These are phyloP conservation scores for Halteria grandinella DNA, from an alignment of 73 alveolate species.

Conservation along the genomic window DNA sequence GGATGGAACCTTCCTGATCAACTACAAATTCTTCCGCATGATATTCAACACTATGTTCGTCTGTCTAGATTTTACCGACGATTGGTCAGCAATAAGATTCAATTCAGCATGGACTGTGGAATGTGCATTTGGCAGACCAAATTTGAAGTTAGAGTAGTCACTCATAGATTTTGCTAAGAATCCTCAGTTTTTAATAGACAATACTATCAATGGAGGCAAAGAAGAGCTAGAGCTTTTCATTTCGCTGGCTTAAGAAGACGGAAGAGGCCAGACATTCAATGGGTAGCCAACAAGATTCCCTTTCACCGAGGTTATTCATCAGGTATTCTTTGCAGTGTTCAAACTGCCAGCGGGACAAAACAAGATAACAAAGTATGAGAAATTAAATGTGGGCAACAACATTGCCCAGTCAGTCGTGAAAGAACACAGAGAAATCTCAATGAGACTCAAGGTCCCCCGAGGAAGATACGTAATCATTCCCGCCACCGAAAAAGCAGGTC, in stretches of 20 bases:
- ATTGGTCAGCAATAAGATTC: slow-evolving; percentile 87
- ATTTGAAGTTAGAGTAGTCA: slow-evolving; percentile 64
- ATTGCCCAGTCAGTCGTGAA: slow-evolving; percentile 46
- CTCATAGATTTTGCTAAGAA: slow-evolving; percentile 75
- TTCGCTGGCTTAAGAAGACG: slow-evolving; percentile 89
- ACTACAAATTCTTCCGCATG: slow-evolving; percentile 63
- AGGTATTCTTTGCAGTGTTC: slow-evolving; percentile 46
- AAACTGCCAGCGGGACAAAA: slow-evolving; percentile 34
- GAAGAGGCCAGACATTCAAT: slow-evolving; percentile 58
- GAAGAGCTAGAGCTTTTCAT: slow-evolving; percentile 81
- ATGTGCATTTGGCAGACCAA: slow-evolving; percentile 93
- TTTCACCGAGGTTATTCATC: slow-evolving; percentile 53
- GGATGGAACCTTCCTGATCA: slow-evolving; percentile 98
- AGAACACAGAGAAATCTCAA: slow-evolving; percentile 64
- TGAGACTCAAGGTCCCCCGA: slow-evolving; percentile 21
- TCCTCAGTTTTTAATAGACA: slow-evolving; percentile 78
- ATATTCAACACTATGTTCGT: slow-evolving; percentile 75
- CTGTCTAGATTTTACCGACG: slow-evolving; percentile 87
- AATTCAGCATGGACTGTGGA: slow-evolving; percentile 75
- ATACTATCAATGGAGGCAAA: too few species aligned
- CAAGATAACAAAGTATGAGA: slow-evolving; percentile 39
- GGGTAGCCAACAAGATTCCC: slow-evolving; percentile 60
- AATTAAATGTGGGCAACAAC: slow-evolving; percentile 16
- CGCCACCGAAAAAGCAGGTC: slow-evolving; percentile 53
- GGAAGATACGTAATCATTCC: slow-evolving; percentile 68